A percentile compares a stretch with the other conserved stretches of the same genome.
These are phyloP conservation scores for Aurinia saxatilis DNA, from an alignment of 345 rosid species.

Conservation along the genomic window DNA sequence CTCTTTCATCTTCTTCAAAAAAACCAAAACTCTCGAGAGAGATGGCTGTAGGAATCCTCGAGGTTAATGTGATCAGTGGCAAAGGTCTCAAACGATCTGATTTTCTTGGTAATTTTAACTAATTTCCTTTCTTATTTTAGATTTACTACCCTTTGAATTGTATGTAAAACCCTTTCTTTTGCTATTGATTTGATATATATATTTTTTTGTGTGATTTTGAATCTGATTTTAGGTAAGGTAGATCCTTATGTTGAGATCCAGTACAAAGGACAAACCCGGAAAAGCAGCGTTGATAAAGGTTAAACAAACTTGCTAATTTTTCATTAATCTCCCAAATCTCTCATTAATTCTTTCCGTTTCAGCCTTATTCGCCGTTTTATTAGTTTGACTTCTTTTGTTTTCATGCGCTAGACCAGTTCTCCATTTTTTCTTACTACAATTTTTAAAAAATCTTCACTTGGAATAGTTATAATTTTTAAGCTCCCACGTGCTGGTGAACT, in stretches of 20 bases:
- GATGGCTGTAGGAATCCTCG: constrained; percentile 73
- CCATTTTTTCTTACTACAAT: background rate
- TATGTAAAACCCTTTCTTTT: background rate
- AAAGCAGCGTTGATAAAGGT: constrained; percentile 71
- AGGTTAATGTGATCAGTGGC: constrained; percentile 55
- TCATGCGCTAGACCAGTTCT: constrained; percentile 8
- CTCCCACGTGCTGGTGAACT: no score
- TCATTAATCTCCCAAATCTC: background rate
- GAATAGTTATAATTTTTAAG: background rate
- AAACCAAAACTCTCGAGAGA: background rate
- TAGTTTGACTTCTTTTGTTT: background rate
- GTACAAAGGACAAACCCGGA: constrained; percentile 65
- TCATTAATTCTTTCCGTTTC: no score
- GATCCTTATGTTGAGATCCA: constrained; percentile 73
- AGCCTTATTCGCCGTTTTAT: background rate
- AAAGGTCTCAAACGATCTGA: constrained; percentile 61
- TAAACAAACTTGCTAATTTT: background rate
- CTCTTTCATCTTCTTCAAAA: background rate
- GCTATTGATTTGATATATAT: no score
- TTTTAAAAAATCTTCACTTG: background rate
- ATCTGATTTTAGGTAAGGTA: constrained; percentile 36
- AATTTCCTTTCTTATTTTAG: background rate
- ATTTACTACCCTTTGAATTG: background rate
- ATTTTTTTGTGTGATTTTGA: background rate
- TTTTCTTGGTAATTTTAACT: constrained; percentile 42